Evolutionary conservation across 1,284 basidiomycete species (phyloP).

Genomic region (Pyrrhoderma lamaoense): DNA sequence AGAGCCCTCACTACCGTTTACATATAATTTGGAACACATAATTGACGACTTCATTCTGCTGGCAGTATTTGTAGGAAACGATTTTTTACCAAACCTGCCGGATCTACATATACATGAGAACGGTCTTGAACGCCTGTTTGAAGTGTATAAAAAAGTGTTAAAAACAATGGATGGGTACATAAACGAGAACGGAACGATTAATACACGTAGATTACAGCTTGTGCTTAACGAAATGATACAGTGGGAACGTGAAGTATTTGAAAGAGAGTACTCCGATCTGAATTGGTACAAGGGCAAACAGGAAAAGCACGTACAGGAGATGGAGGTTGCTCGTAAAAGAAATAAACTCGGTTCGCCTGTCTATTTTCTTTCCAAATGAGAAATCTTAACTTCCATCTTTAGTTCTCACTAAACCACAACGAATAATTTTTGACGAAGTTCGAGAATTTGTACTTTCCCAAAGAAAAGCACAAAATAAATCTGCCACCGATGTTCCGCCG

Average conservation of each 20-base stretch:
- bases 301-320: constrained; percentile 56
- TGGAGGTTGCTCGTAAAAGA: constrained; percentile 44
- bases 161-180: constrained; percentile 80
- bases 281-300: constrained; percentile 92
- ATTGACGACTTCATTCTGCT: constrained; percentile 98
- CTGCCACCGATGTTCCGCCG: constrained; percentile 29
- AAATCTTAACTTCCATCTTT: neutral
- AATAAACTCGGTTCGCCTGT: constrained; percentile 41
- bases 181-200: constrained; percentile 85
- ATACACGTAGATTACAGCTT: constrained; percentile 75
- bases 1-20: constrained; percentile 51
- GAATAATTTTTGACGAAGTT: constrained; percentile 70
- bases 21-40: constrained; percentile 82
- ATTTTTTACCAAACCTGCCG: constrained; percentile 94
- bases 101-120: constrained; percentile 98
- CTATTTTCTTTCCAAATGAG: neutral
- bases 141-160: constrained; percentile 89
- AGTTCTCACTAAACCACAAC: constrained; percentile 71
- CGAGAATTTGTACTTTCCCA: constrained; percentile 56
- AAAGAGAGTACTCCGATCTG: constrained; percentile 82
- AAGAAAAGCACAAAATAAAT: constrained; percentile 34
- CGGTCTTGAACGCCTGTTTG: constrained; percentile 86
- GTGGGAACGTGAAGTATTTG: constrained; percentile 86
- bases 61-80: constrained; percentile 95
- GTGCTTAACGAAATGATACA: constrained; percentile 83